Evolutionary conservation across 202 grass and related monocot genomes (phyloP), one percentile per base, ranked within the genome.

Genomic region (Carex arenaria): DNA sequence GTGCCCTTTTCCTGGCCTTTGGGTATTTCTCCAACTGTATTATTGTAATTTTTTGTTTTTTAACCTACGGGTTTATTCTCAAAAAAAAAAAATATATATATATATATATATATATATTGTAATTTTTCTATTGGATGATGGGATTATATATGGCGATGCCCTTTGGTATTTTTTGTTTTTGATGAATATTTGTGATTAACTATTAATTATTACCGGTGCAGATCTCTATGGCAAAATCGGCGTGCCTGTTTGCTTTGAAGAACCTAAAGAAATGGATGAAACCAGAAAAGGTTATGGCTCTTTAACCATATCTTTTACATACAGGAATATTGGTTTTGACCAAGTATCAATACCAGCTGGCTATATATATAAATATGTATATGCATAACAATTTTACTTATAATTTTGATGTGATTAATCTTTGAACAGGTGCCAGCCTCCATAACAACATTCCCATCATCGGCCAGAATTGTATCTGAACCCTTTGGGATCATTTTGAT

Each of bases 221-320:
- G 97, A 91, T 99, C 42, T 91, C 91, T 12, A 45, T 97, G 19
- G 85, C 68, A 2, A 99, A 89, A 76, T 49, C 63, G 2, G 17
- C 97, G 6, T 94, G 89, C 72, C 22, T 31, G 18, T 99, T 97
- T 77, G 70, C 93, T 67, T 45, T 96, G 19, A 91, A 97, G 55
- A 71, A 86, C 31, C 32, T 99, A 65, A 97, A 97, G 85, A 93
- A 11, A n/a, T 99, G 97, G 97, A 90, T 94, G 87, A 99, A 97
- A 70, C 93, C 97, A 5, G 86, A 99, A 4, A 96, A 96, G 93
- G 97, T 90, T 61, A 23, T 87, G 61, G 31, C 78, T 42, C 78
- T 42, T 56, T 15, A 3, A 65, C 20, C 57, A 61, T 28, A 55
- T 60, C 28, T 31, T 20, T 55, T 53, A 49, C 7, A 78, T 22